Evolutionary conservation across 352 stramenopile genomes (phyloP), one percentile per base, ranked within the genome.

Genomic region (Globisporangium lucens): DNA sequence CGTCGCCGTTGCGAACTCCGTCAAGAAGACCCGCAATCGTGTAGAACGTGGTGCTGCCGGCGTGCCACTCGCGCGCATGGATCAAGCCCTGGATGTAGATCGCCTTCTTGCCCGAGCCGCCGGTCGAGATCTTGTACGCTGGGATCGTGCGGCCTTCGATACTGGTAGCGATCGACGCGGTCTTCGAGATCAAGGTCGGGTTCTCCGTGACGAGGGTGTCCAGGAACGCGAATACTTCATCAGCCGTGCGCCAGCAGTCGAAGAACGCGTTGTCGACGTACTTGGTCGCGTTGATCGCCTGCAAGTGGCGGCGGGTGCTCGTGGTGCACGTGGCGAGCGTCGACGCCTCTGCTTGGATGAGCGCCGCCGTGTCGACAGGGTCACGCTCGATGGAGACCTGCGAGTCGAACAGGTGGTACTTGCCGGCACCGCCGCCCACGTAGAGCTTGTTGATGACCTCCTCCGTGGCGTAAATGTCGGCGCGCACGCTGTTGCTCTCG

Each of bases 191-290:
- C 22, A 79, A 7, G 3, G 69, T 53, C 17, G 61, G 59, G 17
- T 70, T 62, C 20, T 4, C 33, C 0, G 29, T 33, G 38, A 68
- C 63, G 35, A 79, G 51, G 7, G 63, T 47, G 46, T 75, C 65
- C 17, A 79, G 41, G 61, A 75, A 79, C 35, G 61, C 70, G 38
- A 65, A 71, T 24, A 76, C 70, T 47, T 79, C 65, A 10, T 68
- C 63, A 3, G 63, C 56, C 10, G 64, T 61, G 5, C 73, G 70
- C 62, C 73, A 79, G 60, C 73, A 79, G 30, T 74, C 67, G 49
- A 79, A 79, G 70, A 76, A 79, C 6, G 66, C 65, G 43, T 63
- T 75, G 35, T 64, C 41, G 51, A 68, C 35, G 51, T 74, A 74
- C 15, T 61, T 46, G 9, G 51, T 24, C 9, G 46, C 29, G 29